These are phyloP conservation scores for Fusarium ramigenum DNA, from an alignment of 2,329 filamentous ascomycete species.

Conservation along the genomic window DNA sequence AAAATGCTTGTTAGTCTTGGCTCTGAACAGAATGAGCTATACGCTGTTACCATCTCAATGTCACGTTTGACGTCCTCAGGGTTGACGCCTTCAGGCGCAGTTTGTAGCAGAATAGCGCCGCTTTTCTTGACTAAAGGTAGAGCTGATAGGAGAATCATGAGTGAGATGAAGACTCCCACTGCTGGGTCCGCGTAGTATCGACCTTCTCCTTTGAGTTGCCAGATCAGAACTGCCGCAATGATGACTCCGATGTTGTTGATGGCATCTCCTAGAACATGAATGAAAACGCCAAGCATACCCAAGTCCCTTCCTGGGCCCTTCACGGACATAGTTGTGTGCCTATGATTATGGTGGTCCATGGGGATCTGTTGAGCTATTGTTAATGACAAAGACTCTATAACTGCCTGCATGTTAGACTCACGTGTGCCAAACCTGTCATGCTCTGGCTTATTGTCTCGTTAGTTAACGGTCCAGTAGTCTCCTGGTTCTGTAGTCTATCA, in stretches of 20 bases:
- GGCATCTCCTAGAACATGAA: constrained; percentile 78
- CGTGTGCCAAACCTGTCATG: constrained; percentile 26
- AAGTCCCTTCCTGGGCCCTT: constrained; percentile 62
- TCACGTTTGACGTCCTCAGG: constrained; percentile 73
- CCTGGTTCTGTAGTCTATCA: constrained; percentile 7
- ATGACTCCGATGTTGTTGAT: constrained; percentile 83
- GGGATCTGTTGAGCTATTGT: constrained; percentile 21
- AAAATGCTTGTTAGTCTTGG: constrained; percentile 27
- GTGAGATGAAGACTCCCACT: constrained; percentile 72
- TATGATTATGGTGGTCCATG: constrained; percentile 58
- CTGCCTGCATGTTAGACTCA: constrained; percentile 14
- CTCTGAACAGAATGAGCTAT: not conserved
- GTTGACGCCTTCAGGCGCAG: constrained; percentile 68
- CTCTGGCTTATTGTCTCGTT: constrained; percentile 12
- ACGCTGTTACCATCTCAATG: constrained; percentile 64
- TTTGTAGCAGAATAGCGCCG: constrained; percentile 74
- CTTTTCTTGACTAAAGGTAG: constrained; percentile 69
- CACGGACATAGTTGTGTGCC: constrained; percentile 51
- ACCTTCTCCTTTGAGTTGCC: constrained; percentile 65
- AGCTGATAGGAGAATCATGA: constrained; percentile 76
- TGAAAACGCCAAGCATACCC: constrained; percentile 75
- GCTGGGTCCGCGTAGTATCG: constrained; percentile 79
- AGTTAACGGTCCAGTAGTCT: constrained; percentile 3
- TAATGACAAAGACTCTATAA: constrained; percentile 3
- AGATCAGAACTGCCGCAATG: constrained; percentile 73